Base-by-base conservation (phyloP, 768 basidiomycete species). In the Auriscalpium vulgare region DNA sequence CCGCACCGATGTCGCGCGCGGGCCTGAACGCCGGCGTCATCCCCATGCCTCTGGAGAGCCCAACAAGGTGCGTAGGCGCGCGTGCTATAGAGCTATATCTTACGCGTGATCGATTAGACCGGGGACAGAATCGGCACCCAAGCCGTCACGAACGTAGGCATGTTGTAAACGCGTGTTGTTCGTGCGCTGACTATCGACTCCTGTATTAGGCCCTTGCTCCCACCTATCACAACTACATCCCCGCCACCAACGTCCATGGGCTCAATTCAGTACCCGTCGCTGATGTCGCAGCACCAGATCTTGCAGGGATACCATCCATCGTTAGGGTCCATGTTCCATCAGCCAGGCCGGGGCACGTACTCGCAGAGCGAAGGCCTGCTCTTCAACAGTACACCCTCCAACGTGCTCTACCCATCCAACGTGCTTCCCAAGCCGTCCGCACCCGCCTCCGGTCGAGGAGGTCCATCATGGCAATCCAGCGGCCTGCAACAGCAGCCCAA, bases 271-370 rank as follows among this genome's bases (percentile, higher is more conserved):
- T 88, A 87, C 62, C 87, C 88, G 1, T 74, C 80, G 14, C 78
- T 91, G 37, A 91, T 91, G 89, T 83, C 84, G 1, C 79, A 80
- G 55, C 90, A 91, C 56, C 89, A 91, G 68, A 78, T 82, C 55
- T 76, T 71, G 51, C 89, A 91, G 64, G 89, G 89, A 40, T 91
- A 91, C 64, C 78, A 77, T 23, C 88, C 88, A 1, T 89, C 87
- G 6, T 68, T 84, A n/a, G 79, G 80, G 54, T 88, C 87, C 21
- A 90, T 88, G 85, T 89, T 88, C 21, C 57, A 67, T 10, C 65
- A 66, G 35, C 62, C 62, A 55, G 60, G 2, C 54, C 59, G 23
- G 55, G 62, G 57, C 55, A 59, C 29, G 57, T 60, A 16, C 61
- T 60, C 34, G 62, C 54, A 37, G 45, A 46, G 3, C 59, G 51